Conservation (phyloP, 768 basidiomycete species). For the Lactarius evosmus region DNA sequence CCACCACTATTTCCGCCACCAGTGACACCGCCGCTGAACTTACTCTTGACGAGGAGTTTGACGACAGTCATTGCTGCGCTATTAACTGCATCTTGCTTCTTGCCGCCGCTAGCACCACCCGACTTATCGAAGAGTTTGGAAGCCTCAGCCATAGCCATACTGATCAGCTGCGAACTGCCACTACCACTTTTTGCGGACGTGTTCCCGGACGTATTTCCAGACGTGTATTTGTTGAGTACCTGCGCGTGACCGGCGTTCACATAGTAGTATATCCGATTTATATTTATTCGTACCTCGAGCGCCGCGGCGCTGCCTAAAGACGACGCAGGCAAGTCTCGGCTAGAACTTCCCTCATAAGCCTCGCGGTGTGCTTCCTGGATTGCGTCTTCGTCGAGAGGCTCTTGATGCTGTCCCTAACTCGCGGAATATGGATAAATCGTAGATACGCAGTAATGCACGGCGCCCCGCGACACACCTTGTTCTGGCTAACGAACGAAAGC, state of each 20-base stretch:
- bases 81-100: slow-evolving; percentile 82
- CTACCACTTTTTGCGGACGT: slow-evolving; percentile 39
- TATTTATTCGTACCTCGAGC: slow-evolving; percentile 48
- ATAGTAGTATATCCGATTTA: neutral
- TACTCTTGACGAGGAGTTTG: slow-evolving; percentile 74
- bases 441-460: neutral
- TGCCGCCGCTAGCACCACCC: slow-evolving; percentile 59
- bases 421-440: neutral
- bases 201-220: slow-evolving; percentile 46
- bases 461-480: slow-evolving; percentile 42
- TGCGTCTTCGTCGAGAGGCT: slow-evolving; percentile 64
- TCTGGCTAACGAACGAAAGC: slow-evolving; percentile 47
- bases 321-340: slow-evolving; percentile 52
- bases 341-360: slow-evolving; percentile 56
- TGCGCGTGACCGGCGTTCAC: slow-evolving; percentile 31
- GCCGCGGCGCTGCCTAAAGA: slow-evolving; percentile 78
- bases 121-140: slow-evolving; percentile 69
- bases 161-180: slow-evolving; percentile 63
- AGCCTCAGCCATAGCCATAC: slow-evolving; percentile 82
- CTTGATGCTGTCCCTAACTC: slow-evolving; percentile 48
- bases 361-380: slow-evolving; percentile 58
- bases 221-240: slow-evolving; percentile 67
- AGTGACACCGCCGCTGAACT: slow-evolving; percentile 46
- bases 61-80: slow-evolving; percentile 82
- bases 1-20: slow-evolving; percentile 73